phyloP scores from a whole-genome alignment of 345 rosid species.

The Eutrema heterophyllum region DNA sequence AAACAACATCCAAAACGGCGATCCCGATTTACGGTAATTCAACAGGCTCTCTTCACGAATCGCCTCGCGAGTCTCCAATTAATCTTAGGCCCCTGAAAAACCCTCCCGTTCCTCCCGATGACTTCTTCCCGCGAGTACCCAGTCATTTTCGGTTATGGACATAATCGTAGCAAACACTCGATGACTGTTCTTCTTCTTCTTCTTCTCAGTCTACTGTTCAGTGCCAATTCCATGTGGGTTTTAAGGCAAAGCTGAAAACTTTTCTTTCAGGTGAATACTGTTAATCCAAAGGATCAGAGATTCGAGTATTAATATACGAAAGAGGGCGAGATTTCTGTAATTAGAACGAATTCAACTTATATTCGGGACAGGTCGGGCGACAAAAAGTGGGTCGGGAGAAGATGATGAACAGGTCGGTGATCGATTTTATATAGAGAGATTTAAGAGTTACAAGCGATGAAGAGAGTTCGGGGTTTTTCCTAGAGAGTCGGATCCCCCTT shows the following conservation, averaged over 20 bases:
- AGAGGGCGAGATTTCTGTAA: no score
- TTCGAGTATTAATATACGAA: no score
- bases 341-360: no score
- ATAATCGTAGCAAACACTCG: conserved; percentile 35
- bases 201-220: conserved; percentile 26
- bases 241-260: not conserved
- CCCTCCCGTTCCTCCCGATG: conserved; percentile 70
- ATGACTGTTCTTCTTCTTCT: conserved; percentile 1
- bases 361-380: no score
- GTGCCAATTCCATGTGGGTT: conserved; percentile 68
- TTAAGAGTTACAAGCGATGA: no score
- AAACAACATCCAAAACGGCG: conserved; percentile 91
- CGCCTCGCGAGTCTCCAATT: conserved; percentile 83
- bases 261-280: conserved; percentile 7
- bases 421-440: no score
- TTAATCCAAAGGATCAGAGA: no score
- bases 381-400: no score
- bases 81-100: conserved; percentile 78
- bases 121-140: conserved; percentile 67
- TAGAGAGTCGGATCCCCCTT: no score
- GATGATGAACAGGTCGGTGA: no score
- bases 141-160: conserved; percentile 66
- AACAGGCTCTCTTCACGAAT: conserved; percentile 64
- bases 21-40: conserved; percentile 82
- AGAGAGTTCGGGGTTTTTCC: no score